A percentile compares a stretch with the other conserved stretches of the same genome.
These are phyloP conservation scores for Apiosordaria backusii DNA, from an alignment of 495 filamentous ascomycete genomes.

Conservation along the genomic window DNA sequence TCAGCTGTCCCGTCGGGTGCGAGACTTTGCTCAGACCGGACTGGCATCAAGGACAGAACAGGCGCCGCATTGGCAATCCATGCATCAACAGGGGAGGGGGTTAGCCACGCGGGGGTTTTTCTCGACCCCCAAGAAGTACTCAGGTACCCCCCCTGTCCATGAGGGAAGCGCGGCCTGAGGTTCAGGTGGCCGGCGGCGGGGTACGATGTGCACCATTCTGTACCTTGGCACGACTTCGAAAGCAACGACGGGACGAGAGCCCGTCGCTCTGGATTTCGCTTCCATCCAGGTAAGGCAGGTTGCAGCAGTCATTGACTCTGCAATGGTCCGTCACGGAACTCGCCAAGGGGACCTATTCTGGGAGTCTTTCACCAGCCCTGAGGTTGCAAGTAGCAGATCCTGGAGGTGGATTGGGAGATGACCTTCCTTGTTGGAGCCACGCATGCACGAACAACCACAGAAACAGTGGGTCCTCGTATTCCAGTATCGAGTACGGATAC, in stretches of 20 bases:
- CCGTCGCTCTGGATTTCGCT: no score
- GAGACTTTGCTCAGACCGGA: slow-evolving; percentile 3
- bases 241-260: neutral
- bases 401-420: neutral
- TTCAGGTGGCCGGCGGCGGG: no score
- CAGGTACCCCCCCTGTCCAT: neutral
- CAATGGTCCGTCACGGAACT: no score
- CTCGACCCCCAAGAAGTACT: neutral
- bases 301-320: neutral
- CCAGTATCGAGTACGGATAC: slow-evolving; percentile 9
- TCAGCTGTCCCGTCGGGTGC: slow-evolving; percentile 3
- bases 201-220: neutral
- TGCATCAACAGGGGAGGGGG: slow-evolving; percentile 5
- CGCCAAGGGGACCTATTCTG: no score
- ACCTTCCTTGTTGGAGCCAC: slow-evolving; percentile 19
- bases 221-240: neutral
- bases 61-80: neutral
- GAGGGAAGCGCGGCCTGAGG: no score
- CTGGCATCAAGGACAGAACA: slow-evolving; percentile 7
- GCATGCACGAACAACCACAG: slow-evolving; percentile 7
- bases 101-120: slow-evolving; percentile 19
- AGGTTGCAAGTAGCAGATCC: neutral
- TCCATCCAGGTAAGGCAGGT: neutral
- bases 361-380: no score
- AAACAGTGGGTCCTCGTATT: slow-evolving; percentile 21